phyloP scores from a whole-genome alignment of 1,284 basidiomycete genomes.

The Boletellus sp. region DNA sequence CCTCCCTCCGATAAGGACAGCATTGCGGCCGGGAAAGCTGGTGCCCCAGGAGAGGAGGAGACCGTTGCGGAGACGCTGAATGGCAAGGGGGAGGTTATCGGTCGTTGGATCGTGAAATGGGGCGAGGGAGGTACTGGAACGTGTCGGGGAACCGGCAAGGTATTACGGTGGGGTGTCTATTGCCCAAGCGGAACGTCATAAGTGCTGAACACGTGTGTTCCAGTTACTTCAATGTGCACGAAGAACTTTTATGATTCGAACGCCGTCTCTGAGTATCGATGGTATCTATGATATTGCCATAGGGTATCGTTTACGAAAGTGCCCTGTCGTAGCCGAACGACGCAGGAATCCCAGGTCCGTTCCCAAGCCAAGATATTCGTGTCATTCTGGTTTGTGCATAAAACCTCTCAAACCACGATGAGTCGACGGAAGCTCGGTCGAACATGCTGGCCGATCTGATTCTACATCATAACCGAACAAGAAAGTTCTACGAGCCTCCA shows the following conservation, averaged over 20 bases:
- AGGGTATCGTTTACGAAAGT: background rate
- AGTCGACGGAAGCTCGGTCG: too few relatives aligned
- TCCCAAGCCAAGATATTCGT: too few relatives aligned
- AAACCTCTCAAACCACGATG: too few relatives aligned
- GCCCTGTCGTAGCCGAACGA: background rate
- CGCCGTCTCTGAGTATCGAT: too few relatives aligned
- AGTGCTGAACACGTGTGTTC: background rate
- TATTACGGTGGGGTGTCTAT: slow-evolving; percentile 51
- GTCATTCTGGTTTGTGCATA: too few relatives aligned
- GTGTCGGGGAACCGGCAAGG: slow-evolving; percentile 56
- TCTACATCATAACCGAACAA: too few relatives aligned
- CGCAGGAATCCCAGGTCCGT: too few relatives aligned
- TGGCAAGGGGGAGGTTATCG: slow-evolving; percentile 59
- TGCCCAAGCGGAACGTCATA: background rate
- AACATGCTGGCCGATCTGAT: too few relatives aligned
- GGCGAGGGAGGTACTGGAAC: slow-evolving; percentile 56
- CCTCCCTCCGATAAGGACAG: slow-evolving; percentile 38
- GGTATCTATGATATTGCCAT: background rate
- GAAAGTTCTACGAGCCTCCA: too few relatives aligned
- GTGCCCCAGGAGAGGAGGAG: slow-evolving; percentile 56
- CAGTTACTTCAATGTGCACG: slow-evolving; percentile 82
- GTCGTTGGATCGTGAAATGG: slow-evolving; percentile 79
- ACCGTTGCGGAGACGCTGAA: slow-evolving; percentile 74
- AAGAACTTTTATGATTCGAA: slow-evolving; percentile 60
- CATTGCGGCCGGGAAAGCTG: slow-evolving; percentile 30